A percentile compares a stretch with the other conserved stretches of the same genome.
Conservation (phyloP, 495 filamentous ascomycete genomes). For the Hypoxylon perforatum region DNA sequence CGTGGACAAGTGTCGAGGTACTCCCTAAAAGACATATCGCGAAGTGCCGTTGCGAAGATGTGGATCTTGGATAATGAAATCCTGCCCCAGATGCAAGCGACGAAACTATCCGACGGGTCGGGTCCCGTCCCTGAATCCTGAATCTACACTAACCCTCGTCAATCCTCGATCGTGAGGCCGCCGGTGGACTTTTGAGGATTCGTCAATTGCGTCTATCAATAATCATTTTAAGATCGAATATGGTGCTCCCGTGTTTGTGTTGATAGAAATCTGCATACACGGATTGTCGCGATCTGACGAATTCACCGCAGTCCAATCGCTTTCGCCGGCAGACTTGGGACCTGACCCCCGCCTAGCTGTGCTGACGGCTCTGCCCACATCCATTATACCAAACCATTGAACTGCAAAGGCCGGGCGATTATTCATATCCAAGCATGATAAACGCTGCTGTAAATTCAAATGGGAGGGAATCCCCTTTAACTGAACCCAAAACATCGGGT, state of each 20-base stretch:
- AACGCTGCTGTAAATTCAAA: not conserved
- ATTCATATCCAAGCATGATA: slow-evolving; percentile 18
- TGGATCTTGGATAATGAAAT: not conserved
- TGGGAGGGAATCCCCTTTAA: not conserved
- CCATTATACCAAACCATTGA: not conserved
- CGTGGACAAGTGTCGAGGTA: too few species aligned
- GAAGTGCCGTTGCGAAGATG: not conserved
- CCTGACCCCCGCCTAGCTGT: not conserved
- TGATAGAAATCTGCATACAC: not conserved
- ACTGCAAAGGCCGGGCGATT: not conserved
- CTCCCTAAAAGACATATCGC: slow-evolving; percentile 6
- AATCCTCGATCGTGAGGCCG: not conserved
- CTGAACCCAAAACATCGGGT: slow-evolving; percentile 24
- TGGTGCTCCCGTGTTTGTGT: not conserved
- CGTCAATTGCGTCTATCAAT: not conserved
- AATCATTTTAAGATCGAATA: not conserved
- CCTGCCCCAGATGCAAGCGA: too few species aligned
- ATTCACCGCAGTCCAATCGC: too few species aligned
- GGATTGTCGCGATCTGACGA: not conserved
- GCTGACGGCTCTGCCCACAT: not conserved
- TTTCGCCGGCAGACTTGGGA: not conserved
- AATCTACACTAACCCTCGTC: not conserved
- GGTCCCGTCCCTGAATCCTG: not conserved
- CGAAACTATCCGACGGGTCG: not conserved
- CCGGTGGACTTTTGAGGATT: not conserved